Conservation (phyloP, 1,139 yeast genomes). For the Sugiyamaella sp. region DNA sequence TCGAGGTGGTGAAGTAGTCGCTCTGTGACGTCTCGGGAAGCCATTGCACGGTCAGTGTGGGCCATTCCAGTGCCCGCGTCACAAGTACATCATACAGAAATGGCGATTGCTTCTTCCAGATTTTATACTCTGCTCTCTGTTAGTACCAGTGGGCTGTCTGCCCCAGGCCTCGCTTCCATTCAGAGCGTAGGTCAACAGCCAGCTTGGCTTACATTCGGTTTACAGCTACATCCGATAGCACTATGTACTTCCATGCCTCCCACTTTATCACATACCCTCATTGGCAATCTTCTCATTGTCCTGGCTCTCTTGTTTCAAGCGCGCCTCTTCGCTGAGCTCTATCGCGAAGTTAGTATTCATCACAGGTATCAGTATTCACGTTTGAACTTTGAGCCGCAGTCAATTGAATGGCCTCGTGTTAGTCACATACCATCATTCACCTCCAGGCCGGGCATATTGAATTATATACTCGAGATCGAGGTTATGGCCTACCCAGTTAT, state of each 20-base stretch:
- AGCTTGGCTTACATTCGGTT: too few relatives aligned
- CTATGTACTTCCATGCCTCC: too few relatives aligned
- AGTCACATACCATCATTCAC: not conserved
- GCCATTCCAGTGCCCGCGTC: slow-evolving; percentile 64
- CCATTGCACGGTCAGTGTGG: slow-evolving; percentile 49
- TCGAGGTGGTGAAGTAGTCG: slow-evolving; percentile 34
- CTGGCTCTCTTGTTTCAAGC: slow-evolving; percentile 50
- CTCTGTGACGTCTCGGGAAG: slow-evolving; percentile 39
- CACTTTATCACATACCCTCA: slow-evolving; percentile 43
- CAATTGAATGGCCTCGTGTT: too few relatives aligned
- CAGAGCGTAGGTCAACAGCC: too few relatives aligned
- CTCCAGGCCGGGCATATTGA: not conserved
- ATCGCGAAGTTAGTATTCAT: not conserved
- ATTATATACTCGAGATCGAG: not conserved
- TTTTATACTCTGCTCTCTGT: slow-evolving; percentile 36
- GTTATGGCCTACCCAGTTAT: too few relatives aligned
- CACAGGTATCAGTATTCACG: not conserved
- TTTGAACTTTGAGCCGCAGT: too few relatives aligned
- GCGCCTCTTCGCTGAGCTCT: slow-evolving; percentile 18
- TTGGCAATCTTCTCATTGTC: slow-evolving; percentile 51
- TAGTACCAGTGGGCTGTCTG: too few relatives aligned
- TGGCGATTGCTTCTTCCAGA: slow-evolving; percentile 91
- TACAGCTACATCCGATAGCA: too few relatives aligned
- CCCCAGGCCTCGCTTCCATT: too few relatives aligned
- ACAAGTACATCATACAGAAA: slow-evolving; percentile 77